Conservation (phyloP, 2,329 filamentous ascomycete genomes). For the Chaetomiaceae sp. region DNA sequence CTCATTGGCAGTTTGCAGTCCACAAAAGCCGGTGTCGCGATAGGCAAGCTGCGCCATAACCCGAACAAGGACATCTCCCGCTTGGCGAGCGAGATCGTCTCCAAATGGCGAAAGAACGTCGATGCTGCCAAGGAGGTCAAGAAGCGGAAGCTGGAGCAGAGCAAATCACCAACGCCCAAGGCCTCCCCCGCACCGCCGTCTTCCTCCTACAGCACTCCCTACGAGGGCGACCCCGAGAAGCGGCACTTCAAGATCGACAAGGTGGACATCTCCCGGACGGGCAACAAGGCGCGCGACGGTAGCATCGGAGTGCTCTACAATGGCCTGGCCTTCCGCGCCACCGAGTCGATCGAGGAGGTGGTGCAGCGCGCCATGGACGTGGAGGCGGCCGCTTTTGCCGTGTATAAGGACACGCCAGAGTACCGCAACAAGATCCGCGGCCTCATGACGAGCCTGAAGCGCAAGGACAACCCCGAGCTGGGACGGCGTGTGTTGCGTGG, state of each 20-base stretch:
- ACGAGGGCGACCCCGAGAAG: constrained; percentile 67
- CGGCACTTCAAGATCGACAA: constrained; percentile 78
- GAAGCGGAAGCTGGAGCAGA: constrained; percentile 35
- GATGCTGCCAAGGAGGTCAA: constrained; percentile 53
- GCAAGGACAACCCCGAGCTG: constrained; percentile 76
- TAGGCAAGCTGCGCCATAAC: constrained; percentile 76
- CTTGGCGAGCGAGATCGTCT: constrained; percentile 75
- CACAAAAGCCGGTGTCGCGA: constrained; percentile 85
- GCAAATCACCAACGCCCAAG: constrained; percentile 36
- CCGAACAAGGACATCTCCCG: constrained; percentile 75
- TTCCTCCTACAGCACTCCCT: constrained; percentile 39
- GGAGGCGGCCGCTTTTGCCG: constrained; percentile 69
- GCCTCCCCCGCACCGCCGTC: constrained; percentile 45
- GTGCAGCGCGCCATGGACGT: constrained; percentile 74
- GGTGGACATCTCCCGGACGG: constrained; percentile 71
- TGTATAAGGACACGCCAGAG: constrained; percentile 63
- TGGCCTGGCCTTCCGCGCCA: constrained; percentile 68
- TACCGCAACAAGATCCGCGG: constrained; percentile 90
- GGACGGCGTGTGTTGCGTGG: constrained; percentile 70
- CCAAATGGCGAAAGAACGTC: constrained; percentile 80
- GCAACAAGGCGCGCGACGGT: constrained; percentile 68
- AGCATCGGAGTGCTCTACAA: constrained; percentile 93
- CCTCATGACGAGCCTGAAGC: constrained; percentile 91
- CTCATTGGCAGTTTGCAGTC: constrained; percentile 41
- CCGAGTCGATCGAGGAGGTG: constrained; percentile 65